Evolutionary conservation across 257 asterid species (phyloP).

Genomic region (Solanum stenotomum): DNA sequence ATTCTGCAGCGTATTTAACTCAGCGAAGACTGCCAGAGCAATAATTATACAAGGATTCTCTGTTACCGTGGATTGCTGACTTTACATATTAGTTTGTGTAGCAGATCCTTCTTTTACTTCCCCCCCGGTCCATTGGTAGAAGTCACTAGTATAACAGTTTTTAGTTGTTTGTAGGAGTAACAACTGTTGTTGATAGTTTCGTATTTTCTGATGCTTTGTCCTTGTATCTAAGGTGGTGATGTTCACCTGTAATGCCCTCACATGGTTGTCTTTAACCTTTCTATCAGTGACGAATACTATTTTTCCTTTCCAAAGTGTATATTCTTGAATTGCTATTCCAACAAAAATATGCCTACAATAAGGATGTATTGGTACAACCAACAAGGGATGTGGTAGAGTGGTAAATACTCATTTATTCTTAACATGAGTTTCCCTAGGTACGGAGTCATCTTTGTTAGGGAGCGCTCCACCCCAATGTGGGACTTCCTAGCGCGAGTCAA

Average conservation of each 20-base stretch:
- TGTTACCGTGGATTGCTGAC: neutral
- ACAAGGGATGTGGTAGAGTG: too few species aligned
- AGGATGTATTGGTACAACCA: neutral
- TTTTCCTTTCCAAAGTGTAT: too few species aligned
- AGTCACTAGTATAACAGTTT: neutral
- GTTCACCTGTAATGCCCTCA: neutral
- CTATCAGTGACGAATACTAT: neutral
- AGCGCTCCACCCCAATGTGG: too few species aligned
- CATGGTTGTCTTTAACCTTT: neutral
- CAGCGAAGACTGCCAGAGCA: neutral
- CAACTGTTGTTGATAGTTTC: neutral
- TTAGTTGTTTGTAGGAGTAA: neutral
- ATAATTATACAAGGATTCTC: neutral
- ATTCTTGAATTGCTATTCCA: neutral
- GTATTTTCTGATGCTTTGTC: neutral
- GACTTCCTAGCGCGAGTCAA: too few species aligned
- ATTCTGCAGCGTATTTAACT: neutral
- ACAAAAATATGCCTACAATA: neutral
- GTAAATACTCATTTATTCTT: too few species aligned
- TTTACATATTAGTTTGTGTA: neutral
- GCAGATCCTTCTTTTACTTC: neutral
- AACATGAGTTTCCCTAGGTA: too few species aligned
- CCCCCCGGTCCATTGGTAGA: neutral
- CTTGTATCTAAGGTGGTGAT: neutral
- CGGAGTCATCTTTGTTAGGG: too few species aligned